Evolutionary conservation across 306 rosid genomes (phyloP).

Genomic region (Cucurbita pepo): DNA sequence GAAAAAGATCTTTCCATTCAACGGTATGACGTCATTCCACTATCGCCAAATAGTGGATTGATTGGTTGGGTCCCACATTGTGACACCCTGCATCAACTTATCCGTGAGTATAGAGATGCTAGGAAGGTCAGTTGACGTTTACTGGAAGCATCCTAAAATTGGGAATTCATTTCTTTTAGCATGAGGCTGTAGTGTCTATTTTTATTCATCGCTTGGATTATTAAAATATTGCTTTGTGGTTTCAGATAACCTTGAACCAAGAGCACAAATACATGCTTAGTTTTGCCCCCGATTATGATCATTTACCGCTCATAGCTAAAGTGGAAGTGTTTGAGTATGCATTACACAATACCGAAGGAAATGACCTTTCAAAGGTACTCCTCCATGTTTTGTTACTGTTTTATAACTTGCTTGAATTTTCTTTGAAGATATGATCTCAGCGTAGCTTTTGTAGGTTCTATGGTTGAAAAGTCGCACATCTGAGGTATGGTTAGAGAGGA

Average conservation of each 20-base stretch:
- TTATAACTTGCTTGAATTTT: constrained; percentile 1
- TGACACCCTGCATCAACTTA: constrained; percentile 81
- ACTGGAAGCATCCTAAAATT: background rate
- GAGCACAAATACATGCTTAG: constrained; percentile 91
- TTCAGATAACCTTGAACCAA: constrained; percentile 81
- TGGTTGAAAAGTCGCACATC: constrained; percentile 99
- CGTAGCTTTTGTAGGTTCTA: constrained; percentile 50
- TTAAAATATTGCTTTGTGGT: constrained; percentile 11
- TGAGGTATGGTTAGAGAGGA: constrained; percentile 95
- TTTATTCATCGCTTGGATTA: background rate
- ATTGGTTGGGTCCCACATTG: constrained; percentile 98
- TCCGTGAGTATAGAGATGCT: constrained; percentile 85
- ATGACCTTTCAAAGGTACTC: constrained; percentile 67
- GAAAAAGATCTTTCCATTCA: constrained; percentile 79
- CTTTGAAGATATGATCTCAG: constrained; percentile 10
- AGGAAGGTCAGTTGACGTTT: constrained; percentile 54
- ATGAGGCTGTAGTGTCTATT: background rate
- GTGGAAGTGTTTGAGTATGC: constrained; percentile 97
- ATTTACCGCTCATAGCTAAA: constrained; percentile 88
- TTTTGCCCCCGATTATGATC: constrained; percentile 96
- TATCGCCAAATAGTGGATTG: constrained; percentile 94
- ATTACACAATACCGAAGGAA: constrained; percentile 82
- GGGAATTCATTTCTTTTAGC: background rate
- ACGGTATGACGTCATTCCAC: constrained; percentile 81
- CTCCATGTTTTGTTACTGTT: background rate